phyloP scores from a whole-genome alignment of 805 yeast genomes.

The Peterozyma xylosa region DNA sequence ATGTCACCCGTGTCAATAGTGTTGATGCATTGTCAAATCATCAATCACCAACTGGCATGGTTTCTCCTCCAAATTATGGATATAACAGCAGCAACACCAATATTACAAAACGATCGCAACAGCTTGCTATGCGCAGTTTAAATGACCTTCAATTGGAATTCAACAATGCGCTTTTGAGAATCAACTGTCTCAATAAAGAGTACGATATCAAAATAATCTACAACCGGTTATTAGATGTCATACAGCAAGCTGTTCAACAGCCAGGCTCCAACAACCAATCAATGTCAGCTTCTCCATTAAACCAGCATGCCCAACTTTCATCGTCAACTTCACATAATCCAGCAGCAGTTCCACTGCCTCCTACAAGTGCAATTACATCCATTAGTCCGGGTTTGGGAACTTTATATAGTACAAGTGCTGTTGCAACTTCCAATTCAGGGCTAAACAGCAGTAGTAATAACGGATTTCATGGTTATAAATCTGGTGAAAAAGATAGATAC shows the following conservation, averaged over 20 bases:
- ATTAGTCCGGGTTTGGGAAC: background rate
- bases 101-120: background rate
- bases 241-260: background rate
- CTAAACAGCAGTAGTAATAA: constrained; percentile 6
- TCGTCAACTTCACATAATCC: constrained; percentile 1
- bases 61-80: background rate
- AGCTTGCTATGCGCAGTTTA: constrained; percentile 1
- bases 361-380: constrained; percentile 3
- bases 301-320: constrained; percentile 2
- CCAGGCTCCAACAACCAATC: background rate
- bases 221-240: constrained; percentile 1
- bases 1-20: too few species aligned
- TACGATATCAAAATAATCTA: constrained; percentile 6
- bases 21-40: too few species aligned
- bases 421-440: constrained; percentile 10
- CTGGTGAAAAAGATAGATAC: constrained; percentile 13
- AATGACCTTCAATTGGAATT: constrained; percentile 9
- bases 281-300: background rate
- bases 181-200: constrained; percentile 6
- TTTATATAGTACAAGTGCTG: background rate
- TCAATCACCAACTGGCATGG: too few species aligned
- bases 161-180: constrained; percentile 4
- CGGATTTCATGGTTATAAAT: constrained; percentile 14
- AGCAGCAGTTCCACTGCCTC: constrained; percentile 5
- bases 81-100: constrained; percentile 3